Evolutionary conservation across 2,329 filamentous ascomycete genomes (phyloP).

Genomic region (Mariannaea elegans): DNA sequence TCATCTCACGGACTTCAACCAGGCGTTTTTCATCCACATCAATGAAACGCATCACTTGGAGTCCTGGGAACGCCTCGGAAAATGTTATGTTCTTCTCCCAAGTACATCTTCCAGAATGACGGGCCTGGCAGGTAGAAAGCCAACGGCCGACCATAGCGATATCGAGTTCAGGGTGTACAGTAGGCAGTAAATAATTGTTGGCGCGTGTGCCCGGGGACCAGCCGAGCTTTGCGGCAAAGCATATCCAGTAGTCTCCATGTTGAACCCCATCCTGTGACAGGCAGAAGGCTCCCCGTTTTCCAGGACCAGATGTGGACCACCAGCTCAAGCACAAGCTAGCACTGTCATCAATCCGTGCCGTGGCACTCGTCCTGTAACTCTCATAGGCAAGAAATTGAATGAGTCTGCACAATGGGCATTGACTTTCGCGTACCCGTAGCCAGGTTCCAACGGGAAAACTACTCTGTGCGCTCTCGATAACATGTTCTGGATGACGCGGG

Average conservation of each 20-base stretch:
- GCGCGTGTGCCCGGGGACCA: neutral
- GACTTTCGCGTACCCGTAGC: neutral
- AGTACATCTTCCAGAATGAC: neutral
- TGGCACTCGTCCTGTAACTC: neutral
- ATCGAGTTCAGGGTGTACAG: neutral
- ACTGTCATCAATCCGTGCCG: neutral
- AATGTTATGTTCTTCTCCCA: neutral
- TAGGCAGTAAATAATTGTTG: neutral
- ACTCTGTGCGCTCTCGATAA: too few relatives aligned
- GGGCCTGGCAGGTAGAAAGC: neutral
- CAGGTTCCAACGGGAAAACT: too few relatives aligned
- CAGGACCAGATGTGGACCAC: neutral
- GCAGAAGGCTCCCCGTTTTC: neutral
- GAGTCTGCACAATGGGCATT: neutral
- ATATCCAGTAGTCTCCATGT: too few relatives aligned
- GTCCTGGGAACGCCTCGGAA: conserved; percentile 1
- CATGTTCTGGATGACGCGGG: too few relatives aligned
- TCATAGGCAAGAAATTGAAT: neutral
- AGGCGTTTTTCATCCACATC: neutral
- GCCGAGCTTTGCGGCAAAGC: neutral
- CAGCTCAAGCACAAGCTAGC: neutral
- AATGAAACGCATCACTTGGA: conserved; percentile 7
- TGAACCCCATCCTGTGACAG: neutral
- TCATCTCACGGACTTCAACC: neutral
- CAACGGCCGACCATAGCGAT: neutral